Base-by-base conservation (phyloP, 108 stramenopile genomes). In the Nitzschia sp. region DNA sequence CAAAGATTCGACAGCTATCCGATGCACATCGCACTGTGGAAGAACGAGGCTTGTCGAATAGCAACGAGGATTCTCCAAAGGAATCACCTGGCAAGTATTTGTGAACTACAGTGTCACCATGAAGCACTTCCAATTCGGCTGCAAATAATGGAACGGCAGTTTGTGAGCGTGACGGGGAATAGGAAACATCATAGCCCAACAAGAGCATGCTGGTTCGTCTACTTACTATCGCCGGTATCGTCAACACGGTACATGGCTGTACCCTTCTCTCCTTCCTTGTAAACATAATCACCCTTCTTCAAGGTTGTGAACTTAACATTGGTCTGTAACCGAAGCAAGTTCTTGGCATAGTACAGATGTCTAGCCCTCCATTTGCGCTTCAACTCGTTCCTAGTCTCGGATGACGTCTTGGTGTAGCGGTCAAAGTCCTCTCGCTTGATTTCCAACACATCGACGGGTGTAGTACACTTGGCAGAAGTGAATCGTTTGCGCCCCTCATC, bases 391-490 rank as follows among this genome's bases (percentile, higher is more conserved):
- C 80, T 80, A 2, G 73, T 75, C 39, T 68, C 73, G 14, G 65
- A 34, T 7, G 67, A 68, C 8, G 73, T 60, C 19, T 51, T 62
- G 38, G 66, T 69, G 56, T 86, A 91, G 21, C 73, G 79, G 54
- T 88, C 78, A 68, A 91, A 91, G 41, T 91, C 86, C 50, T 70
- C 74, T 29, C 79, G 67, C 14, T 78, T 81, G 40, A 91, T 83
- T 65, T 85, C 82, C 22, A 91, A 82, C 21, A 88, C 81, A 64
- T 91, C 85, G 1, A 86, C 85, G 19, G 90, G 90, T 7, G 90
- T 88, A 22, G 85, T 63, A 57, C 87, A 88, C 41, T 70, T 77
- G 8, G 85, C 87, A 7, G 90, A 73, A 1, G 90, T 84, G 42
- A 85, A 83, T 15, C 90, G 78, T 44, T 66, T 67, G 37, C 66